Percentiles rank a stretch among this genome's conserved stretches.
Conservation (phyloP, 1,284 basidiomycete species). For the Somion occarium region DNA sequence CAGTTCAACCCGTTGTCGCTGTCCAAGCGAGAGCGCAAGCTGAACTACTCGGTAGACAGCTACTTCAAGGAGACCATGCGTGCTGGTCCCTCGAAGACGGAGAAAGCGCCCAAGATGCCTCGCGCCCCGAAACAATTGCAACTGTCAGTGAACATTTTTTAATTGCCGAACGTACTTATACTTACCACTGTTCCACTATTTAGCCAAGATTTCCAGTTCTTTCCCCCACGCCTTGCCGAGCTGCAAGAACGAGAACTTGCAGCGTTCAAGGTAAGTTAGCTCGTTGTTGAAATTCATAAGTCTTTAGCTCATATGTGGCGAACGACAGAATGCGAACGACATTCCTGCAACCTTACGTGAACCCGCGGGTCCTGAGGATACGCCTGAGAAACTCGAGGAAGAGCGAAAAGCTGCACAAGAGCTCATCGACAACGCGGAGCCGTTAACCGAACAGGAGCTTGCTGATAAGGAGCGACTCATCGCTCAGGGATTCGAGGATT, state of each 20-base stretch:
- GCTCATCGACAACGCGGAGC: constrained; percentile 84
- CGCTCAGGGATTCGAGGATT: constrained; percentile 82
- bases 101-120: constrained; percentile 82
- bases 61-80: constrained; percentile 94
- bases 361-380: constrained; percentile 66
- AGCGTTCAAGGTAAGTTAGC: constrained; percentile 61
- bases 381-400: constrained; percentile 80
- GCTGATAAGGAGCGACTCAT: constrained; percentile 76
- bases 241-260: constrained; percentile 88
- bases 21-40: constrained; percentile 94
- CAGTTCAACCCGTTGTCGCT: constrained; percentile 85
- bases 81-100: constrained; percentile 71
- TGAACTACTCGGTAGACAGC: constrained; percentile 91
- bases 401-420: constrained; percentile 82
- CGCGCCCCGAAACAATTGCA: constrained; percentile 88
- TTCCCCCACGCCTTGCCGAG: constrained; percentile 76
- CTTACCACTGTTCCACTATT: not conserved
- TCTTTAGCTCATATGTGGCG: constrained; percentile 5
- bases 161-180: not conserved
- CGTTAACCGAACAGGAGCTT: constrained; percentile 82
- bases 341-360: constrained; percentile 75
- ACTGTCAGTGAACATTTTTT: too few species aligned
- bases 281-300: not conserved
- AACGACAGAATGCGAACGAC: constrained; percentile 59
- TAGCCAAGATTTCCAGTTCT: constrained; percentile 98